Conservation (phyloP, 192 early-diverging fungal genomes). For the Backusella westeae region DNA sequence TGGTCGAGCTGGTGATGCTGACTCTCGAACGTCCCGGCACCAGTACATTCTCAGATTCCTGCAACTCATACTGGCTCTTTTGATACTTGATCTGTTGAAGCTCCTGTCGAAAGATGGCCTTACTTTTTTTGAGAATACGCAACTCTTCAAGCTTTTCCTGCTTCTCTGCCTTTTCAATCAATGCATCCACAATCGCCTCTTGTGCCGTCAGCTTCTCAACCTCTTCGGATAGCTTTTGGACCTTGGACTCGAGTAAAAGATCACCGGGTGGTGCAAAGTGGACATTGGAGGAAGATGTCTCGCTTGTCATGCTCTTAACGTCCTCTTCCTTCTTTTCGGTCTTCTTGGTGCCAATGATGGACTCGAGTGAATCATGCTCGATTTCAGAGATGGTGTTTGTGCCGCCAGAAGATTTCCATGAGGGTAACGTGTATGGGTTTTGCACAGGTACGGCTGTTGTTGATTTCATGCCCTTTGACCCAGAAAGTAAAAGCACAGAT, state of each 20-base stretch:
- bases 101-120: slow-evolving; percentile 53
- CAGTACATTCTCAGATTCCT: slow-evolving; percentile 60
- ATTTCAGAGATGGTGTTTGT: slow-evolving; percentile 25
- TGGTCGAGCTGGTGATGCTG: slow-evolving; percentile 48
- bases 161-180: slow-evolving; percentile 59
- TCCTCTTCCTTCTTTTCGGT: neutral
- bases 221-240: slow-evolving; percentile 48
- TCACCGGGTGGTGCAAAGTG: slow-evolving; percentile 67
- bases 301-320: neutral
- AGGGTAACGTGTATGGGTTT: slow-evolving; percentile 19
- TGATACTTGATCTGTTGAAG: slow-evolving; percentile 59
- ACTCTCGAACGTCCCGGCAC: slow-evolving; percentile 49
- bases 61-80: slow-evolving; percentile 56
- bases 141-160: slow-evolving; percentile 50
- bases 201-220: slow-evolving; percentile 60
- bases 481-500: slow-evolving; percentile 12
- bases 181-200: slow-evolving; percentile 61
- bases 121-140: slow-evolving; percentile 61
- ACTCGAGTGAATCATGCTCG: slow-evolving; percentile 18
- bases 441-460: slow-evolving; percentile 24
- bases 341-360: neutral
- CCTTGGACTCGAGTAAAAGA: slow-evolving; percentile 57
- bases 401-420: slow-evolving; percentile 24
- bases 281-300: slow-evolving; percentile 40
- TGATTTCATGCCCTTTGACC: slow-evolving; percentile 19